Base-by-base conservation (phyloP, 495 filamentous ascomycete genomes). In the Aspergillus homomorphus region DNA sequence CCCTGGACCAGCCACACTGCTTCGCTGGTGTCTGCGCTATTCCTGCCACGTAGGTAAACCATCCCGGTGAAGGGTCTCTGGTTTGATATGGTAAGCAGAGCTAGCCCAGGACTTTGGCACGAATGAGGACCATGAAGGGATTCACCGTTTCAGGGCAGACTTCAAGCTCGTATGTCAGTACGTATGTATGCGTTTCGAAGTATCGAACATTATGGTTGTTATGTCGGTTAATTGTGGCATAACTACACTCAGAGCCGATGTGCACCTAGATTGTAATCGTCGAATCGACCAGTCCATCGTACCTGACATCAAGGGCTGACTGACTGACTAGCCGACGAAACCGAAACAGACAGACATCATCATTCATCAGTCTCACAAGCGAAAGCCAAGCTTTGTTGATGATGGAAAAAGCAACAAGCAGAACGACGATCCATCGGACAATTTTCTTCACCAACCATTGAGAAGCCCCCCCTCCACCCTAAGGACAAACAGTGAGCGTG, bases 341-440 rank as follows among this genome's bases (percentile, higher is more conserved):
- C 26, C 24, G 20, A 33, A 21, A 33, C 45, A 56, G 28, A 49
- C 24, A 19, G 26, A n/a, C 19, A 19, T 55, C n/a, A 44, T 33
- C 38, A 23, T 19, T 18, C 46, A 45, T 52, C 19, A 16, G 23
- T 51, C 45, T 45, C 26, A 41, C 26, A 46, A 53, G 45, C 23
- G 44, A 58, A 60, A 48, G 64, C 61, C 59, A 67, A 67, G 64
- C 64, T 67, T 67, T 57, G 43, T 21, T n/a, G 51, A 59, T 33
- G 51, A 49, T 26, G 26, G n/a, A 30, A 30, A 30, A 30, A 30
- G 26, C 26, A 49, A 33, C 45, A 56, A 56, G 15, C 45, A 54
- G n/a, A 48, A 49, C 30, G 53, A 53, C 53, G 63, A 62, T 66
- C 63, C 50, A 60, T 56, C 59, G 61, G 61, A 53, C 56, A 62